A percentile compares a stretch with the other conserved stretches of the same genome.
These are phyloP conservation scores for Cystofilobasidium ferigula DNA, from an alignment of 768 basidiomycete species.

Conservation along the genomic window DNA sequence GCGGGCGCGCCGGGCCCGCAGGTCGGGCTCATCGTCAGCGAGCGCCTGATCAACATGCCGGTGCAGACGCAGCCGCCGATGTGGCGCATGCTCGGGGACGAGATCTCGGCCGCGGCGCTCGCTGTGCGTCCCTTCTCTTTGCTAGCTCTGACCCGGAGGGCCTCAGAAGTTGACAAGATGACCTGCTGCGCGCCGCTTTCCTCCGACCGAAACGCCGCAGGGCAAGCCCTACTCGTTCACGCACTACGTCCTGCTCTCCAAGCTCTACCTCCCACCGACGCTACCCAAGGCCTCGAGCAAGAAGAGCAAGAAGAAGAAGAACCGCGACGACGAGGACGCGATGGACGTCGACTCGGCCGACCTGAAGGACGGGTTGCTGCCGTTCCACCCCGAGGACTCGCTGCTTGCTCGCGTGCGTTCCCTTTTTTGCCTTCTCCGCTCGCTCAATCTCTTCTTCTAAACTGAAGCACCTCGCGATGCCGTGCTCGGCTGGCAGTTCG, in stretches of 20 bases:
- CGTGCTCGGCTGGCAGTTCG: slow-evolving; percentile 40
- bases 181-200: not conserved
- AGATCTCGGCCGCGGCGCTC: slow-evolving; percentile 60
- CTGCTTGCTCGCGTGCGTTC: slow-evolving; percentile 15
- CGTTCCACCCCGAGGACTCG: slow-evolving; percentile 25
- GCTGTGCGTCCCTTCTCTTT: slow-evolving; percentile 42
- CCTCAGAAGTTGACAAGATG: not conserved
- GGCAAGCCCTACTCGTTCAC: slow-evolving; percentile 31
- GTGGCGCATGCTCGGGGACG: slow-evolving; percentile 77
- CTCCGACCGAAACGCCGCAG: slow-evolving; percentile 7
- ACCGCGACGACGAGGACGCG: not conserved
- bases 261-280: slow-evolving; percentile 29
- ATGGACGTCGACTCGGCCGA: slow-evolving; percentile 18
- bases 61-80: slow-evolving; percentile 83
- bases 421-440: not conserved
- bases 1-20: slow-evolving; percentile 37
- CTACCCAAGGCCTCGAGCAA: slow-evolving; percentile 36
- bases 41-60: slow-evolving; percentile 89
- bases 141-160: not conserved
- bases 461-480: slow-evolving; percentile 42
- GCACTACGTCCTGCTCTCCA: slow-evolving; percentile 33
- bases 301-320: slow-evolving; percentile 30
- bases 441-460: not conserved
- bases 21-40: slow-evolving; percentile 74
- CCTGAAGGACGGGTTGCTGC: slow-evolving; percentile 10